phyloP scores from a whole-genome alignment of 140 eudicot species.

The Anethum foeniculum region DNA sequence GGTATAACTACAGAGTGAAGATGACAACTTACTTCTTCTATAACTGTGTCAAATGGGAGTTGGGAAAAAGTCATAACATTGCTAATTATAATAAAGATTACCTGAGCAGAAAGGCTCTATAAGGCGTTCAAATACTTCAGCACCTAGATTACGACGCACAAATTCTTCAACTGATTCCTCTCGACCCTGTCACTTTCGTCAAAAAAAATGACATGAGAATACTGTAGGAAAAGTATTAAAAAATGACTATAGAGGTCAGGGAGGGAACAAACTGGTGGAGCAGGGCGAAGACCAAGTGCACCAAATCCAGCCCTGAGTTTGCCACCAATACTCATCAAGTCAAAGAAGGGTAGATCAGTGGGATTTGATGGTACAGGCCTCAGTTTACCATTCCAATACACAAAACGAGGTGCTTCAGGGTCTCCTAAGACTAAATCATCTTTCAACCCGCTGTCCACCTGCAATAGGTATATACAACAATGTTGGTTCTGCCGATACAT shows the following conservation, averaged over 20 bases:
- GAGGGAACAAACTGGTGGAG: constrained; percentile 70
- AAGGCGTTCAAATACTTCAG: constrained; percentile 90
- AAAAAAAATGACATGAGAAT: constrained; percentile 23
- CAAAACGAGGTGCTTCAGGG: constrained; percentile 89
- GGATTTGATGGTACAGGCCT: constrained; percentile 85
- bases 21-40: neutral
- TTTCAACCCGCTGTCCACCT: constrained; percentile 87
- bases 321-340: constrained; percentile 82
- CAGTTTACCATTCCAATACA: constrained; percentile 69
- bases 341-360: constrained; percentile 74
- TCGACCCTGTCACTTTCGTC: constrained; percentile 55
- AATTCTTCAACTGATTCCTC: constrained; percentile 97
- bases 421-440: constrained; percentile 90
- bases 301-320: constrained; percentile 95
- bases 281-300: constrained; percentile 80
- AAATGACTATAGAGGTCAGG: constrained; percentile 11
- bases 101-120: constrained; percentile 98
- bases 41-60: neutral
- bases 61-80: neutral
- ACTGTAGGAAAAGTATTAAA: neutral
- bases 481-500: neutral
- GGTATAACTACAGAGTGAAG: neutral
- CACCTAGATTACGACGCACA: constrained; percentile 91
- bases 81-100: constrained; percentile 3
- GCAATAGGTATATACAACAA: constrained; percentile 5